phyloP scores from a whole-genome alignment of 2,329 filamentous ascomycete species.

The Ophiocordyceps australis region DNA sequence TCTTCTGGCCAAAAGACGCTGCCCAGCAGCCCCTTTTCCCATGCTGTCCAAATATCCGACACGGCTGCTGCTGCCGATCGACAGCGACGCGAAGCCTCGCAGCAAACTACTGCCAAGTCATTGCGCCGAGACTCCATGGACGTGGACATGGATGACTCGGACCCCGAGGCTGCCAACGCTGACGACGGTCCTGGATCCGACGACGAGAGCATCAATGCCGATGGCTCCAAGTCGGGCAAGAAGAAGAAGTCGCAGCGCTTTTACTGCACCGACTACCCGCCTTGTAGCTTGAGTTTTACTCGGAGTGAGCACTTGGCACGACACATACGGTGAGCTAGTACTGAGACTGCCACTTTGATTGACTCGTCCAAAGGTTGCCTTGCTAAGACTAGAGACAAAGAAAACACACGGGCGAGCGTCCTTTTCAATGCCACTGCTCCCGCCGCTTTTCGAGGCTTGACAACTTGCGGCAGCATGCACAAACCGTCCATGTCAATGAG shows the following conservation, averaged over 20 bases:
- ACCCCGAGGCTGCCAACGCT: constrained; percentile 32
- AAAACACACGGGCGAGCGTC: constrained; percentile 93
- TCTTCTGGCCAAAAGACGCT: constrained; percentile 32
- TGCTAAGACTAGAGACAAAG: too few relatives aligned
- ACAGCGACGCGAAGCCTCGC: constrained; percentile 29
- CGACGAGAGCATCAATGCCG: constrained; percentile 43
- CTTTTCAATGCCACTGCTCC: constrained; percentile 91
- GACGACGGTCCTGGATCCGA: constrained; percentile 42
- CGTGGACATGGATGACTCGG: constrained; percentile 60
- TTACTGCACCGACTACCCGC: constrained; percentile 88
- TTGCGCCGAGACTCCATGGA: constrained; percentile 40
- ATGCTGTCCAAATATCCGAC: constrained; percentile 27
- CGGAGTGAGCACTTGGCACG: constrained; percentile 87
- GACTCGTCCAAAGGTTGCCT: too few relatives aligned
- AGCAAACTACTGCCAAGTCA: constrained; percentile 39
- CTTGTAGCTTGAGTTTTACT: constrained; percentile 88
- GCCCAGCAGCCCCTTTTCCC: constrained; percentile 32
- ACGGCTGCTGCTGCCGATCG: constrained; percentile 23
- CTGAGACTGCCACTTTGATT: too few relatives aligned
- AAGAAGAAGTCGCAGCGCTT: constrained; percentile 97
- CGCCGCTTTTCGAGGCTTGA: constrained; percentile 85
- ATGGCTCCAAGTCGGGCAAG: constrained; percentile 55
- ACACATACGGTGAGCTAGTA: constrained; percentile 59
- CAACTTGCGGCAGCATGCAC: constrained; percentile 89
- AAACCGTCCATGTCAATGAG: constrained; percentile 94